Conservation (phyloP, 2,329 filamentous ascomycete genomes). For the Verticillium albo-atrum region DNA sequence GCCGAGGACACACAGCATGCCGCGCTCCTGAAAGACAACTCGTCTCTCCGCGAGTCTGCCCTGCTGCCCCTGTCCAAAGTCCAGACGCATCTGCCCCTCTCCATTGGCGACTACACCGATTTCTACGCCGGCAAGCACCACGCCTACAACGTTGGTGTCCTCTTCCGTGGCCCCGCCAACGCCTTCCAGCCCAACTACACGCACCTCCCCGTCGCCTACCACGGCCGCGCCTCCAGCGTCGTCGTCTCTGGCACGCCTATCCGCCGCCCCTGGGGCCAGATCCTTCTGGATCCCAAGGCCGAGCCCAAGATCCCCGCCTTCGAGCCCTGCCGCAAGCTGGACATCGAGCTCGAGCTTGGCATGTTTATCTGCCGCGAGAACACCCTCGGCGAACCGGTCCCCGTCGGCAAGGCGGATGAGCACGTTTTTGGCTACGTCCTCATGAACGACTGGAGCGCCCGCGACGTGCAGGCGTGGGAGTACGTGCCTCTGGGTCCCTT, state of each 20-base stretch:
- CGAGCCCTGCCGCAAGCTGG: slow-evolving; percentile 57
- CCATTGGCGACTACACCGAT: slow-evolving; percentile 79
- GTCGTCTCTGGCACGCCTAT: slow-evolving; percentile 72
- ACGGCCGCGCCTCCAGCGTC: slow-evolving; percentile 72
- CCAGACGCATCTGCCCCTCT: slow-evolving; percentile 68
- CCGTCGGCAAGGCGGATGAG: slow-evolving; percentile 62
- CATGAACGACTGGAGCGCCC: slow-evolving; percentile 60
- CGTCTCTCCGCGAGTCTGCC: slow-evolving; percentile 20
- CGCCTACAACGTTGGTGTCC: slow-evolving; percentile 63
- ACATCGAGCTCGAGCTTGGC: slow-evolving; percentile 76
- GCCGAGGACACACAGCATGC: slow-evolving; percentile 45
- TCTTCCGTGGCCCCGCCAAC: slow-evolving; percentile 70
- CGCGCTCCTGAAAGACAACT: slow-evolving; percentile 29
- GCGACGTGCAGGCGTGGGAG: slow-evolving; percentile 59
- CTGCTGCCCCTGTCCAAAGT: slow-evolving; percentile 36
- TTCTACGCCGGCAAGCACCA: slow-evolving; percentile 80
- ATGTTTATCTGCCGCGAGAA: slow-evolving; percentile 68
- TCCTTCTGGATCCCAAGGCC: slow-evolving; percentile 45
- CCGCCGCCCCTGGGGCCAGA: slow-evolving; percentile 68
- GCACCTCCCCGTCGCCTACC: slow-evolving; percentile 76
- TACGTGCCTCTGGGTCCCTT: slow-evolving; percentile 60
- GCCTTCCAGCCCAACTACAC: slow-evolving; percentile 79
- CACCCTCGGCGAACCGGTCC: slow-evolving; percentile 60
- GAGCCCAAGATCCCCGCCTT: slow-evolving; percentile 53
- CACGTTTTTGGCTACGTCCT: slow-evolving; percentile 67